Conservation (phyloP, 495 filamentous ascomycete species). For the Tuber umbilicatum region DNA sequence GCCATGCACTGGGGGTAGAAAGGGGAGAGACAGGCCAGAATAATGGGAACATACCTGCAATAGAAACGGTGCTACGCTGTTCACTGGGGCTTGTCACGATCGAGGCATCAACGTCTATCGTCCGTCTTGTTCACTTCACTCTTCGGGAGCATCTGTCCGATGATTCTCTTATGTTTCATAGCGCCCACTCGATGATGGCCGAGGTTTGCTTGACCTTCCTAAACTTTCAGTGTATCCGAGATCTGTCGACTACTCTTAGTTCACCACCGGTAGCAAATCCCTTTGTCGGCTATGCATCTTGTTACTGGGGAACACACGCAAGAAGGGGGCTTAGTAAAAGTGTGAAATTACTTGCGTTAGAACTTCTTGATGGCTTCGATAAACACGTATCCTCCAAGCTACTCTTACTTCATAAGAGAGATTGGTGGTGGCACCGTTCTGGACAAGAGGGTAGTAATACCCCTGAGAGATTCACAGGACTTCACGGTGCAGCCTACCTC, state of each 20-base stretch:
- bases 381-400: background rate
- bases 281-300: background rate
- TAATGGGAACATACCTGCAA: background rate
- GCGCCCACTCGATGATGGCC: background rate
- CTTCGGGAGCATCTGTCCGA: background rate
- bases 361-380: background rate
- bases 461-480: background rate
- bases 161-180: background rate
- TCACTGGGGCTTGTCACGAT: background rate
- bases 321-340: background rate
- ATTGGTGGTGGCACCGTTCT: background rate
- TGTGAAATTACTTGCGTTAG: background rate
- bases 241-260: background rate
- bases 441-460: background rate
- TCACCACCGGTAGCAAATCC: background rate
- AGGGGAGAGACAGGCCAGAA: background rate
- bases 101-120: background rate
- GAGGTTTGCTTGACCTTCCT: background rate
- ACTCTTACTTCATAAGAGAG: background rate
- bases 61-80: background rate
- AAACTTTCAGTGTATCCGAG: background rate
- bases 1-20: background rate
- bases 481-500: background rate
- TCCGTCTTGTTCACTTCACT: background rate
- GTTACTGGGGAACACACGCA: background rate